A percentile compares a stretch with the other conserved stretches of the same genome.
Evolutionary conservation across 1,284 basidiomycete genomes (phyloP).

Genomic region (Mycena sp.): DNA sequence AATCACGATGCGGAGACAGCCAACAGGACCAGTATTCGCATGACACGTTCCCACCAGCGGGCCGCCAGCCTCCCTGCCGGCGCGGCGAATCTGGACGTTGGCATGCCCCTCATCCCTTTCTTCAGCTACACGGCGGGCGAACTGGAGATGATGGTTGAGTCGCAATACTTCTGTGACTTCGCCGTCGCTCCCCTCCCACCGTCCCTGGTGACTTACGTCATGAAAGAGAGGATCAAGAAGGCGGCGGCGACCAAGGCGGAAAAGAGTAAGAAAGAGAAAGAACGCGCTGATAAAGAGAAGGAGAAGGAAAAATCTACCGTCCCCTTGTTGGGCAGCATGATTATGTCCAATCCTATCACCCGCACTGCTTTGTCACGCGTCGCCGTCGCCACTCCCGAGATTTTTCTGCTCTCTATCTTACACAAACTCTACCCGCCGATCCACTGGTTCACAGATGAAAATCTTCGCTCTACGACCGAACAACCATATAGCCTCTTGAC

Average conservation of each 20-base stretch:
- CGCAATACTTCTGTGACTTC: not conserved
- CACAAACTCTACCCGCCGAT: not conserved
- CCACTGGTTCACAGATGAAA: not conserved
- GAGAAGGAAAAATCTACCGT: not conserved
- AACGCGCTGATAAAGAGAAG: not conserved
- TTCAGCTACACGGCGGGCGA: not conserved
- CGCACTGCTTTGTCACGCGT: not conserved
- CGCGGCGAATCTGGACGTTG: not conserved
- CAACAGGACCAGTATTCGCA: not conserved
- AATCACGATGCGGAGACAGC: not conserved
- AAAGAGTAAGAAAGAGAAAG: not conserved
- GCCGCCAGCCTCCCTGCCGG: not conserved
- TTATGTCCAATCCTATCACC: not conserved
- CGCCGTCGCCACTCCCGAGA: not conserved
- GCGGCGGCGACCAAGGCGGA: too few relatives aligned
- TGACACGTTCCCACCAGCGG: not conserved
- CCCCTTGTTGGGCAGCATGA: not conserved
- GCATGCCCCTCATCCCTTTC: not conserved
- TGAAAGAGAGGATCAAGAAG: not conserved
- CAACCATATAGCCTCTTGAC: not conserved
- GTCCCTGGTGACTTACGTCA: not conserved
- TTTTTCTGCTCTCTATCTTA: not conserved
- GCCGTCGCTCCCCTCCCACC: not conserved
- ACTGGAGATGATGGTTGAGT: not conserved
- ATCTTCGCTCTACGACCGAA: not conserved